Evolutionary conservation across 257 asterid species (phyloP), one percentile per base, ranked within the genome.

Genomic region (Vinca minor): DNA sequence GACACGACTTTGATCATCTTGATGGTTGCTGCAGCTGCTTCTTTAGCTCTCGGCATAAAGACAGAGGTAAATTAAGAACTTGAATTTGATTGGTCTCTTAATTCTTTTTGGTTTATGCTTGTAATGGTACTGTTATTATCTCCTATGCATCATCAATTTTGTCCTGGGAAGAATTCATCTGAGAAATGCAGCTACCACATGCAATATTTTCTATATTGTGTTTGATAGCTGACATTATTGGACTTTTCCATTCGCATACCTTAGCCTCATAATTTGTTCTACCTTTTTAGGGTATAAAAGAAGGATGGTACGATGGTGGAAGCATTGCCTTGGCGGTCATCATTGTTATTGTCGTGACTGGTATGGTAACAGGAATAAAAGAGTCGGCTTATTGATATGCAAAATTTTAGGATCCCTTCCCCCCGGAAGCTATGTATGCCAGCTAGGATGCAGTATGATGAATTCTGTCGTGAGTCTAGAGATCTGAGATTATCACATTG

Each of bases 231-330:
- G 41, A 52, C 52, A n/a, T 41, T 9, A 18, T 20, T 39, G n/a
- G 3, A 35, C 18, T 29, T 29, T 36, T 71, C 32, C 18, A 41
- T 55, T 50, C 66, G 59, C 50, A 38, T 48, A 26, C 45, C 56
- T 3, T 44, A 20, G n/a, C 47, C 20, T 60, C 2, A 35, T 28
- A 18, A 46, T 55, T 15, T 1, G 41, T 69, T 78, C 52, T 64
- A 38, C 26, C 66, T 28, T 70, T 76, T 58, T 66, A 92, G 98
- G 98, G 98, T 68, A 82, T 87, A 60, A 81, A 85, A 84, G 93
- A 89, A 77, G 98, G 98, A 71, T 92, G 98, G 98, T 92, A 92
- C 76, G 98, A 92, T 79, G 98, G 98, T 70, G 98, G 98, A 74
- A 92, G 96, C 82, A 92, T 92, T 74, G 87, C 89, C 28, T 54